These are phyloP conservation scores for Hypholoma fasciculare DNA, from an alignment of 768 basidiomycete species.

Conservation along the genomic window DNA sequence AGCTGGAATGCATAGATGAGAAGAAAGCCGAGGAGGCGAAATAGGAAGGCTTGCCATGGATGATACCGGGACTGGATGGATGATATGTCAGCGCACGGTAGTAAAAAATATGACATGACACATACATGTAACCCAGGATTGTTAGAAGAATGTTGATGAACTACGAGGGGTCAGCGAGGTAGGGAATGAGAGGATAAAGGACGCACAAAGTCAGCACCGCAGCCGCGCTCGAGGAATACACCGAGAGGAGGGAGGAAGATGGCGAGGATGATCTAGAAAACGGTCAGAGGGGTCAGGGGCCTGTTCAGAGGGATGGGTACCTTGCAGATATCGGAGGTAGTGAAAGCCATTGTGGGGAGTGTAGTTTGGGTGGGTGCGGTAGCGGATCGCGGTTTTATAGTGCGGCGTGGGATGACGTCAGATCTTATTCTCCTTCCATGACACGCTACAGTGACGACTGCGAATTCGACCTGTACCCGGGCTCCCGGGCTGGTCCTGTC, in stretches of 20 bases:
- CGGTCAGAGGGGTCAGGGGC: slow-evolving; percentile 11
- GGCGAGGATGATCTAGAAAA: slow-evolving; percentile 53
- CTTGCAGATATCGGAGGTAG: slow-evolving; percentile 77
- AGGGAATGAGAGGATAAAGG: slow-evolving; percentile 4
- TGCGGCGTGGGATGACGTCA: slow-evolving; percentile 17
- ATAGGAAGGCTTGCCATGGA: slow-evolving; percentile 50
- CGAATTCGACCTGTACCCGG: slow-evolving; percentile 56
- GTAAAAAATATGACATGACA: slow-evolving; percentile 8
- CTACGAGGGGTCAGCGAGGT: slow-evolving; percentile 19
- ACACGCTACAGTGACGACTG: slow-evolving; percentile 31
- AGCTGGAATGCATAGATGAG: slow-evolving; percentile 40
- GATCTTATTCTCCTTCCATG: background rate
- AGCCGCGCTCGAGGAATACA: slow-evolving; percentile 89
- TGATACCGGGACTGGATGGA: slow-evolving; percentile 65
- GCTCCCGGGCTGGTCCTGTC: slow-evolving; percentile 32
- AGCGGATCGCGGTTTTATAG: slow-evolving; percentile 8
- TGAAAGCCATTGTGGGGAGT: slow-evolving; percentile 55
- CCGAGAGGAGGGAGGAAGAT: slow-evolving; percentile 81
- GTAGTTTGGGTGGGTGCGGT: background rate
- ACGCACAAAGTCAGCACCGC: slow-evolving; percentile 71
- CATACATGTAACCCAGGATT: slow-evolving; percentile 78
- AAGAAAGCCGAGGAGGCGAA: background rate
- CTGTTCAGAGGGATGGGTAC: slow-evolving; percentile 29
- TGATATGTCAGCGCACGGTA: slow-evolving; percentile 1
- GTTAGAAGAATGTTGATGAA: slow-evolving; percentile 80